phyloP scores from a whole-genome alignment of 2,329 filamentous ascomycete genomes.

The Fusarium sp. region DNA sequence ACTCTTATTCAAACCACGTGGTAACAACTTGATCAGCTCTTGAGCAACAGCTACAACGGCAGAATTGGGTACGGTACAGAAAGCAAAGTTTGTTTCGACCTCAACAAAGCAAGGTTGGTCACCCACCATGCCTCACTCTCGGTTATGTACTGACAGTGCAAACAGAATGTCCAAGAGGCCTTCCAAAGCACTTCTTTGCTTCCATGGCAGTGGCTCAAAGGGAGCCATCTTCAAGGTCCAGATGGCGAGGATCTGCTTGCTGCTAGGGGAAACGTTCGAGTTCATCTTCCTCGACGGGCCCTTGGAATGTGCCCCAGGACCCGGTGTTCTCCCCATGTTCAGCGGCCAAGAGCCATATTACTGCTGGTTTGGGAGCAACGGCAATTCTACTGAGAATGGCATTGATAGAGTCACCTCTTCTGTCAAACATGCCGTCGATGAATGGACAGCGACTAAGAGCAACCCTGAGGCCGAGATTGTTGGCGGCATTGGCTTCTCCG shows the following conservation, averaged over 20 bases:
- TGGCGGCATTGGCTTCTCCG: neutral
- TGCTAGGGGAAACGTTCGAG: neutral
- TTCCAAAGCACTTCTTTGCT: neutral
- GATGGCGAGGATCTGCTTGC: neutral
- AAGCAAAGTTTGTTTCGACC: neutral
- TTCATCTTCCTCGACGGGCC: neutral
- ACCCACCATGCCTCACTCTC: neutral
- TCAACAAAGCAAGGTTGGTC: neutral
- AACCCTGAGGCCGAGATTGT: neutral
- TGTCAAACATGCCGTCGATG: neutral
- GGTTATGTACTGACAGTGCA: neutral
- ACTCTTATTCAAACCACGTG: neutral
- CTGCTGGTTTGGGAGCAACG: neutral
- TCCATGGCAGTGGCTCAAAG: neutral
- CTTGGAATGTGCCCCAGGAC: neutral
- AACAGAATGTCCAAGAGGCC: neutral
- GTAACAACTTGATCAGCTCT: neutral
- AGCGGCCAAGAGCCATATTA: neutral
- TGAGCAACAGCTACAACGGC: neutral
- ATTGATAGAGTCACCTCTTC: neutral
- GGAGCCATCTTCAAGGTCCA: neutral
- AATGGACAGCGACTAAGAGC: neutral
- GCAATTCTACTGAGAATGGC: neutral
- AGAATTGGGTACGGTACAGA: neutral
- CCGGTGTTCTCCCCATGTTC: neutral